Base-by-base conservation (phyloP, 2,329 filamentous ascomycete genomes). In the Aspergillus cejpii region DNA sequence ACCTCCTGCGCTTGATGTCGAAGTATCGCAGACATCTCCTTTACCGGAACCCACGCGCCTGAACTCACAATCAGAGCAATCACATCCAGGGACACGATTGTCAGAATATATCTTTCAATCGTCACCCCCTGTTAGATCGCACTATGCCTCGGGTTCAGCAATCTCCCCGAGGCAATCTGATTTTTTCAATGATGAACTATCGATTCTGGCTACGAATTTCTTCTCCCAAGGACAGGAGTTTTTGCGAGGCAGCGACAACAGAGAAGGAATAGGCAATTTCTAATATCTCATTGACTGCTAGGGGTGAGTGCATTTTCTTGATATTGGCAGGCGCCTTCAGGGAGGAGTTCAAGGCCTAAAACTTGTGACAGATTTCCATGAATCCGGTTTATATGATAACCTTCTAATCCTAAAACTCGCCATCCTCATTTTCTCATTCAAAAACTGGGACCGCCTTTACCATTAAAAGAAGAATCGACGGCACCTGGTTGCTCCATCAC, bases 171-270 rank as follows among this genome's bases (percentile, higher is more conserved):
- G 53, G 7, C 53, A 57, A 2, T 38, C 59, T 15, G 58, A 57
- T 14, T 45, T 61, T 11, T 52, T 58, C 12, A 62, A 72, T 49
- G 67, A 73, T 46, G 70, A 72, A 20, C 61, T 71, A 23, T 71
- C 70, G 2, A 72, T 74, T 26, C 56, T 74, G 34, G 71, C 71
- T 3, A 66, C 73, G 37, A 74, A 69, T 48, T 74, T 73, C 50
- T 74, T 74, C 45, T 67, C 70, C 11, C 69, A 72, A 42, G 67
- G 70, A 2, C 65, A 70, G 41, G 67, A 70, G 39, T 68, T 70
- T 41, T 53, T 68, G 31, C 62, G 66, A 15, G 61, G 58, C 41
- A 54, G 61, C 23, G 67, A 70, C 48, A 63, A 62, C 31, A 64
- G 66, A 57, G 64, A 63, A 33, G 58, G 54, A 17, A 51, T 60